Evolutionary conservation across 2,329 filamentous ascomycete species (phyloP).

Genomic region (Aspergillus candidus): DNA sequence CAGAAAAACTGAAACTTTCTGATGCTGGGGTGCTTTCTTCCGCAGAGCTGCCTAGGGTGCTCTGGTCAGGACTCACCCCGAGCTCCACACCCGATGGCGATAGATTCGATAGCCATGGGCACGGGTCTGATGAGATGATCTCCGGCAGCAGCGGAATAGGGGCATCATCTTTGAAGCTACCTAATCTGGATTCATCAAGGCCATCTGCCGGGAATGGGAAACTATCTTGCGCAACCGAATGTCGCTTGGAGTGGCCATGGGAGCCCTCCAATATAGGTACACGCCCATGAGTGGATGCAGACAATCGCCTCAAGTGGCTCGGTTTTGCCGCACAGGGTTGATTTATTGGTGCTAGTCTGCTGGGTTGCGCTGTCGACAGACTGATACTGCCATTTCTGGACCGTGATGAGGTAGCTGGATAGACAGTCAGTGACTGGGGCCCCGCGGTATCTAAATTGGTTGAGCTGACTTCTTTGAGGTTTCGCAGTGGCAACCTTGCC

Average conservation of each 20-base stretch:
- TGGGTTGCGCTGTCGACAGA: no score
- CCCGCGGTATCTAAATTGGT: no score
- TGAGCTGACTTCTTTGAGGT: constrained; percentile 40
- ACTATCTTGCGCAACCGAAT: constrained; percentile 4
- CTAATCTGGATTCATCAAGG: constrained; percentile 6
- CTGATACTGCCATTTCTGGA: no score
- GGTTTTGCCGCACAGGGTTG: no score
- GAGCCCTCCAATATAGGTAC: background rate
- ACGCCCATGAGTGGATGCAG: background rate
- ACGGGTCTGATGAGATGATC: constrained; percentile 8
- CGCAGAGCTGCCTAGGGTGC: constrained; percentile 2
- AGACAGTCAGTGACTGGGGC: background rate
- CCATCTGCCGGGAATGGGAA: constrained; percentile 8
- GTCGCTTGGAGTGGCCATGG: constrained; percentile 1
- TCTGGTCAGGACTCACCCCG: constrained; percentile 5
- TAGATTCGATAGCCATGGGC: constrained; percentile 15
- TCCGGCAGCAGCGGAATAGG: constrained; percentile 8
- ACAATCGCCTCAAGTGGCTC: no score
- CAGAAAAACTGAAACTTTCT: constrained; percentile 26
- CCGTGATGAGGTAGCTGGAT: background rate
- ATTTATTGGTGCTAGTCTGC: no score
- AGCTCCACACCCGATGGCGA: constrained; percentile 5
- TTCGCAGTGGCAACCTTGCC: constrained; percentile 32
- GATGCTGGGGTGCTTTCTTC: constrained; percentile 6
- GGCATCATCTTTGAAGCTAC: constrained; percentile 10